Conservation (phyloP, 139 green algal species). For the Closterium sp. region DNA sequence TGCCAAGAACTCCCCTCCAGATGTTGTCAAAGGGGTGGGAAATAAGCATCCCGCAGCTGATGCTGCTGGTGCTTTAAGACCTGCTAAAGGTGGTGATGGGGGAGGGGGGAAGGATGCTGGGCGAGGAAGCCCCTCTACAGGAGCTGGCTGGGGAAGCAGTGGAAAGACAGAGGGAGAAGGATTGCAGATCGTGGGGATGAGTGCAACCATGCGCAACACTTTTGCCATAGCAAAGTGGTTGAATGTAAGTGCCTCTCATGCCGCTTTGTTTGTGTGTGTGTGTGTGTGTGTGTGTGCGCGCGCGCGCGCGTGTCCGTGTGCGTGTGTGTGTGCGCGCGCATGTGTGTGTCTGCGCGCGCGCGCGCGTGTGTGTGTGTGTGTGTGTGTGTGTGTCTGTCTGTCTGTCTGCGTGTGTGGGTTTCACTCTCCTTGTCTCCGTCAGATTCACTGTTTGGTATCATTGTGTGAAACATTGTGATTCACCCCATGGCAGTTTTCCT, state of each 20-base stretch:
- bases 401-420: too few relatives aligned
- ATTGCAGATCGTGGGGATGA: slow-evolving; percentile 94
- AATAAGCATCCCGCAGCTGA: neutral
- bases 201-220: slow-evolving; percentile 88
- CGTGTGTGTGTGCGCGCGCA: too few relatives aligned
- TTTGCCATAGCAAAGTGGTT: slow-evolving; percentile 81
- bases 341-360: too few relatives aligned
- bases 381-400: too few relatives aligned
- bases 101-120: too few relatives aligned
- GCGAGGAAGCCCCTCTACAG: neutral
- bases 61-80: neutral
- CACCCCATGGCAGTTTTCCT: neutral
- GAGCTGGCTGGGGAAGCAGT: slow-evolving; percentile 19
- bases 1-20: neutral
- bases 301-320: too few relatives aligned
- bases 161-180: slow-evolving; percentile 37
- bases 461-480: neutral
- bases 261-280: too few relatives aligned
- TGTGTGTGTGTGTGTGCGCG: too few relatives aligned
- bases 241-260: slow-evolving; percentile 31
- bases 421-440: too few relatives aligned
- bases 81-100: neutral
- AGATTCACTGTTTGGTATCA: too few relatives aligned
- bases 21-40: neutral
- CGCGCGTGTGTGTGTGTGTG: too few relatives aligned